Evolutionary conservation across 345 rosid species (phyloP), one percentile per base, ranked within the genome.

Genomic region (Eutrema heterophyllum): DNA sequence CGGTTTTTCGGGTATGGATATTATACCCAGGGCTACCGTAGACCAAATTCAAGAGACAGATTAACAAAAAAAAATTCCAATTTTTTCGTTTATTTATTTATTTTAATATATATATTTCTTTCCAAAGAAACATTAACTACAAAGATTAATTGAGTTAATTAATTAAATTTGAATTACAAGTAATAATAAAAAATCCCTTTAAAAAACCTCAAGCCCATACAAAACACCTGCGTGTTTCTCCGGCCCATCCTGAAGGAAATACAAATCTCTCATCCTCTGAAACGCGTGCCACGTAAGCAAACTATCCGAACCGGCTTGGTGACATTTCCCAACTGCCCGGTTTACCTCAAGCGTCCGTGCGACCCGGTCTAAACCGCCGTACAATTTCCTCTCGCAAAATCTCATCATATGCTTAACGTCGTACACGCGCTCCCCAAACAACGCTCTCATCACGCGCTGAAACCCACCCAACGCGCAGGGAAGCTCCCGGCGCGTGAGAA

Each of bases 281-380:
- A 85, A 92, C 13, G 91, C 89, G n/a, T 90, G 95, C 86, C 91
- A 84, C 57, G 98, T 90, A 81, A 92, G 81, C 85, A 92, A 62
- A 32, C 93, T 90, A 81, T 92, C 98, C 3, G 98, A 92, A 29
- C 96, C 96, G 63, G 96, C 98, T 64, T 92, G 98, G 61, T 90
- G 98, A 68, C 94, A 90, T 76, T 88, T 90, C 55, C 98, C 98
- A 2, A 86, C 86, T 43, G 54, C 86, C 74, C 98, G 87, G 76
- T 83, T 81, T 56, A 90, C 83, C 1, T 83, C 86, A 57, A 92
- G 75, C 3, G 81, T 65, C 78, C 66, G 68, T 0, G 93, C 90
- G 0, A 88, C 88, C 78, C 90, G 83, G 75, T 90, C 93, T 77
- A 92, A 77, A 38, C 97, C 98, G 0, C 98, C 98, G 49, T 68